These are phyloP conservation scores for Paragyromitra xinjiangensis DNA, from an alignment of 495 filamentous ascomycete species.

Conservation along the genomic window DNA sequence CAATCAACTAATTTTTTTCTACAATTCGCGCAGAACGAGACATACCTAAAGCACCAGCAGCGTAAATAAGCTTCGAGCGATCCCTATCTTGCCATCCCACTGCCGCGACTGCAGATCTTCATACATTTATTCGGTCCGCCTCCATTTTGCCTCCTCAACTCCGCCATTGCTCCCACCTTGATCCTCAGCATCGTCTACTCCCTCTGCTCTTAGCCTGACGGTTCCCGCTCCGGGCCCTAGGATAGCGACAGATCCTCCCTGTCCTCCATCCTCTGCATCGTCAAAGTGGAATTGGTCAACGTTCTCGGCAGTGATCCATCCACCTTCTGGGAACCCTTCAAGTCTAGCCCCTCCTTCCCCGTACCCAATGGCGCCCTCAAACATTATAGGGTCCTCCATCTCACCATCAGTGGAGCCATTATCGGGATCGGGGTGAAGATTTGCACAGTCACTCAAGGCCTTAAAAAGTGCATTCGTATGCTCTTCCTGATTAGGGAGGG, in stretches of 20 bases:
- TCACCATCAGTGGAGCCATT: constrained; percentile 65
- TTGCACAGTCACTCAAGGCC: constrained; percentile 84
- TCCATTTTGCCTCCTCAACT: constrained; percentile 66
- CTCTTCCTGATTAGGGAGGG: constrained; percentile 60
- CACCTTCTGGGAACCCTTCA: constrained; percentile 79
- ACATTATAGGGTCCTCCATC: constrained; percentile 65
- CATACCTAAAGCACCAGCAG: constrained; percentile 36
- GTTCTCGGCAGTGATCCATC: constrained; percentile 98
- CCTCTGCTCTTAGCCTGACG: constrained; percentile 62
- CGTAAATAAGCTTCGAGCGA: constrained; percentile 4
- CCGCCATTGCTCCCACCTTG: constrained; percentile 43
- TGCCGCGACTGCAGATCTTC: background rate
- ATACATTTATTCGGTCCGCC: constrained; percentile 64
- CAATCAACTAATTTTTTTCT: background rate
- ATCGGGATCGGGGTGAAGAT: constrained; percentile 86
- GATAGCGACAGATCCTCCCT: constrained; percentile 44
- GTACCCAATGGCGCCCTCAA: constrained; percentile 66
- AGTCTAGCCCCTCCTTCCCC: constrained; percentile 58
- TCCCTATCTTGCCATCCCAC: background rate
- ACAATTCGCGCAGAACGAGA: constrained; percentile 21
- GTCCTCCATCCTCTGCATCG: constrained; percentile 67
- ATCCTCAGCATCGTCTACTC: constrained; percentile 57
- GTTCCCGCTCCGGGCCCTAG: constrained; percentile 69
- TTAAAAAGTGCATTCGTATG: constrained; percentile 71
- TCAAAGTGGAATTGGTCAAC: constrained; percentile 77